Conservation (phyloP, 148 eudicot species). For the Mesembryanthemum crystallinum region DNA sequence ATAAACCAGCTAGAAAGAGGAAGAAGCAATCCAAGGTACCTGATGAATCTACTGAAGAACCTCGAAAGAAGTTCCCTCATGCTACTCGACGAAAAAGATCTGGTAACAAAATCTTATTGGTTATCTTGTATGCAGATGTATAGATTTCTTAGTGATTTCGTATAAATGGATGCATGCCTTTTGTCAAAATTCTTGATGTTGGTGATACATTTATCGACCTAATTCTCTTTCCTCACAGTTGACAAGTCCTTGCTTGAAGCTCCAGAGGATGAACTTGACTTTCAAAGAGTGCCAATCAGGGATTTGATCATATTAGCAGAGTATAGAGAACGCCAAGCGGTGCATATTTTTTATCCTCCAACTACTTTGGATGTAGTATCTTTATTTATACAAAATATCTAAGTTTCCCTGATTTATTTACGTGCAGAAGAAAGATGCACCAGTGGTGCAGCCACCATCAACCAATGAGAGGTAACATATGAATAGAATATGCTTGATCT, state of each 20-base stretch:
- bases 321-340: conserved; percentile 53
- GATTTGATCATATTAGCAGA: conserved; percentile 71
- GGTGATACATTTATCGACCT: not conserved
- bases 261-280: conserved; percentile 74
- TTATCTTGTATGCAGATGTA: not conserved
- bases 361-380: not conserved
- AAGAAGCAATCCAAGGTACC: conserved; percentile 44
- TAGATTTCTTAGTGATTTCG: not conserved
- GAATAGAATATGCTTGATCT: conserved; percentile 8
- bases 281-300: conserved; percentile 46
- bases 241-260: conserved; percentile 66
- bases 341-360: conserved; percentile 25
- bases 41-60: conserved; percentile 31
- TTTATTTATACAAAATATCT: conserved; percentile 3
- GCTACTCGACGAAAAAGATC: conserved; percentile 55
- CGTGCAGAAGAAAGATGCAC: conserved; percentile 58
- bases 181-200: not conserved
- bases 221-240: conserved; percentile 35
- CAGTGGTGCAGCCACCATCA: conserved; percentile 25
- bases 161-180: not conserved
- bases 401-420: conserved; percentile 2
- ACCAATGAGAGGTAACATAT: conserved; percentile 45
- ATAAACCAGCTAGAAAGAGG: conserved; percentile 50
- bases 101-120: conserved; percentile 35
- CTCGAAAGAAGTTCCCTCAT: conserved; percentile 71